These are phyloP conservation scores for Solanum chacoense DNA, from an alignment of 305 asterid species.

Conservation along the genomic window DNA sequence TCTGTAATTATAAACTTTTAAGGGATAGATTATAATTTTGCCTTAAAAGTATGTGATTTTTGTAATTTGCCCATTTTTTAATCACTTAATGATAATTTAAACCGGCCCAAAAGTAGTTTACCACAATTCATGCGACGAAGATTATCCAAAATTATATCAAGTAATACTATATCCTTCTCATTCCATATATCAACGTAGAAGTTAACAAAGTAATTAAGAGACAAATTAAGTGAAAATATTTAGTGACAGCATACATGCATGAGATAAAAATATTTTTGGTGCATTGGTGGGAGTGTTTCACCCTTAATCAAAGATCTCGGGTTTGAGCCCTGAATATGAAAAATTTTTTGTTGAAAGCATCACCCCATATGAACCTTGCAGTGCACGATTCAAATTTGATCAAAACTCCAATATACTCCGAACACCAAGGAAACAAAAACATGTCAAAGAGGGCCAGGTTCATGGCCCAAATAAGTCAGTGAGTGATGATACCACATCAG, in stretches of 20 bases:
- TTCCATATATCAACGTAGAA: neutral
- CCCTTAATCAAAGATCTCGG: fast-evolving
- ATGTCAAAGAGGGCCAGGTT: neutral
- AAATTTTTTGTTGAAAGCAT: fast-evolving
- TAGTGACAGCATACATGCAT: neutral
- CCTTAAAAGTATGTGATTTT: too few species aligned
- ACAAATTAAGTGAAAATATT: neutral
- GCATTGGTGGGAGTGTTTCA: fast-evolving
- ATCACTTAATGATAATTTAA: too few species aligned
- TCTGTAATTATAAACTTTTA: too few species aligned
- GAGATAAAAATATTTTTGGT: neutral
- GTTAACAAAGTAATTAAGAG: neutral
- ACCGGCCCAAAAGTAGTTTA: neutral
- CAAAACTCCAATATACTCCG: too few species aligned
- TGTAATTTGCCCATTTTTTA: too few species aligned
- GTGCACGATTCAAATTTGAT: too few species aligned
- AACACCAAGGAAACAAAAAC: too few species aligned
- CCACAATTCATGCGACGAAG: neutral
- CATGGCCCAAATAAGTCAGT: neutral
- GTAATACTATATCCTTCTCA: neutral
- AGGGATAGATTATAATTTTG: too few species aligned
- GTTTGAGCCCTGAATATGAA: fast-evolving
- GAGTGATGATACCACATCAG: neutral
- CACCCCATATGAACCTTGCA: too few species aligned
- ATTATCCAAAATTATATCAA: too few species aligned